Percentiles rank a stretch among this genome's conserved stretches.
Conservation (phyloP, 495 filamentous ascomycete genomes). For the Viridothelium virens region DNA sequence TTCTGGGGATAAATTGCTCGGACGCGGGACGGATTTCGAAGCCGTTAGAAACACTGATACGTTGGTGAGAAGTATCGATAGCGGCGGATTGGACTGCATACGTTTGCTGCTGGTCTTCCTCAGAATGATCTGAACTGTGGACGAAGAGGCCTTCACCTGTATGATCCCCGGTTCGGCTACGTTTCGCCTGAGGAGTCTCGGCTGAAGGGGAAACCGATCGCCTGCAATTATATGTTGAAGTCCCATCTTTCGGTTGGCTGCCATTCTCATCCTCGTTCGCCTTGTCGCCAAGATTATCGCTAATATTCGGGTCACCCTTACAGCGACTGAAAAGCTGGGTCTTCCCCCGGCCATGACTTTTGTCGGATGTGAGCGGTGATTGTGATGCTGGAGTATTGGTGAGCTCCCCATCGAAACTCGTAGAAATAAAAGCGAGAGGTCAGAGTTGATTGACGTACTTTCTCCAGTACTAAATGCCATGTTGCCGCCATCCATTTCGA, state of each 20-base stretch:
- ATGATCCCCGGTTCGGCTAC: background rate
- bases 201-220: too few species aligned
- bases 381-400: too few species aligned
- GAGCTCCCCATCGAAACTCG: too few species aligned
- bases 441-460: too few species aligned
- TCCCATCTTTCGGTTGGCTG: background rate
- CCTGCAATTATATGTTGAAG: too few species aligned
- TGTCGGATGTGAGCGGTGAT: too few species aligned
- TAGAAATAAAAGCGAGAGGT: too few species aligned
- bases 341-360: background rate
- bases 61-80: background rate
- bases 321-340: background rate
- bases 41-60: background rate
- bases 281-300: background rate
- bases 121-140: background rate
- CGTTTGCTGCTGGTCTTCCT: background rate
- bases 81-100: background rate
- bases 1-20: background rate
- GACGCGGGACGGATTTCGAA: background rate
- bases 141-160: background rate
- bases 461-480: too few species aligned
- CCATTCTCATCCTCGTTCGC: background rate
- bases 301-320: background rate
- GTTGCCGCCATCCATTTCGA: too few species aligned
- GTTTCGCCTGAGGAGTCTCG: background rate